These are phyloP conservation scores for Setomelanomma holmii DNA, from an alignment of 2,329 filamentous ascomycete genomes.

Conservation along the genomic window DNA sequence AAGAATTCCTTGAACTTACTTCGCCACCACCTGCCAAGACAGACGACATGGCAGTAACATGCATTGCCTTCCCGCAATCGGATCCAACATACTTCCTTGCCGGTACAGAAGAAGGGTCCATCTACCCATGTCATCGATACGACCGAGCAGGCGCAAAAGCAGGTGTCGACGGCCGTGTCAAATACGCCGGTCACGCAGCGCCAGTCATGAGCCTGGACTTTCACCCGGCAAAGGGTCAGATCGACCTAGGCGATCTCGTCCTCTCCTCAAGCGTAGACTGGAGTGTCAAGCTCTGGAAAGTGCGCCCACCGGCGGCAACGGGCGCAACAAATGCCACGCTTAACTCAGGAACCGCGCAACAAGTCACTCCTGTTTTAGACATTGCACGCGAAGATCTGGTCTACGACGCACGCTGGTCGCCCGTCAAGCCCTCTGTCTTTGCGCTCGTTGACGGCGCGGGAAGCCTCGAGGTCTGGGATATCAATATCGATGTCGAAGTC, in stretches of 20 bases:
- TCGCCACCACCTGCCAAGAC: constrained; percentile 81
- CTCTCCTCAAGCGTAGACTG: constrained; percentile 93
- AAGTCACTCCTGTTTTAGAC: constrained; percentile 80
- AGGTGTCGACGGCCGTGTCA: constrained; percentile 86
- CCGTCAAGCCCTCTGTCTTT: constrained; percentile 92
- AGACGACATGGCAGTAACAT: constrained; percentile 93
- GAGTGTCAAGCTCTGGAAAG: constrained; percentile 97
- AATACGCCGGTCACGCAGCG: constrained; percentile 88
- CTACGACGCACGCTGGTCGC: constrained; percentile 95
- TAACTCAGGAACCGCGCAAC: constrained; percentile 45
- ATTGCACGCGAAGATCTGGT: constrained; percentile 95
- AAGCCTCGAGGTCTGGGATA: constrained; percentile 92
- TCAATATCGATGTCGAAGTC: constrained; percentile 90
- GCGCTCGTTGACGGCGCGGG: constrained; percentile 93
- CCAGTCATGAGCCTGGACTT: constrained; percentile 97
- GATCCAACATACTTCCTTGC: constrained; percentile 98
- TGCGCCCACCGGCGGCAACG: constrained; percentile 79
- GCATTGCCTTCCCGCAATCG: constrained; percentile 90
- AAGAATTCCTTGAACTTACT: constrained; percentile 88
- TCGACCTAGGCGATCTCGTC: constrained; percentile 93
- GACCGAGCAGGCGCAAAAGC: constrained; percentile 97
- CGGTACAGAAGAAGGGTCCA: constrained; percentile 94
- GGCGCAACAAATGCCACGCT: constrained; percentile 53
- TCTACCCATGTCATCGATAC: constrained; percentile 96
- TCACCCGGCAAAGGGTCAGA: constrained; percentile 87